Evolutionary conservation across 2,329 filamentous ascomycete genomes (phyloP).

Genomic region (Colletotrichum sp.): DNA sequence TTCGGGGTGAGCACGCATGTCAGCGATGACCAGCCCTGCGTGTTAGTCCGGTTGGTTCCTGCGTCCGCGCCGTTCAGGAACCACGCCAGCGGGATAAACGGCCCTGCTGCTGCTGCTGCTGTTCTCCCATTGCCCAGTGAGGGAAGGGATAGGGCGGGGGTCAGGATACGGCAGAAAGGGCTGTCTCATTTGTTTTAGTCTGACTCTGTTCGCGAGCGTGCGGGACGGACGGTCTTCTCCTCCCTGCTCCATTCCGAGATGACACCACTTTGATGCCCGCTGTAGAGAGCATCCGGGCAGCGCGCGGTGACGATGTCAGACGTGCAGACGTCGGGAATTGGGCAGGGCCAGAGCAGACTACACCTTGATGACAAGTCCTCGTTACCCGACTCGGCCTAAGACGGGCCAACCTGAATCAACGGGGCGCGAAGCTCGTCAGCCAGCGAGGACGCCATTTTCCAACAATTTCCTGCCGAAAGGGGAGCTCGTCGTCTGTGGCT

Average conservation of each 20-base stretch:
- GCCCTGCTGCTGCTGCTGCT: neutral
- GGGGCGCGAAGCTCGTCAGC: neutral
- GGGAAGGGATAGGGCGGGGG: neutral
- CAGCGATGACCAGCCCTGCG: neutral
- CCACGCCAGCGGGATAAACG: neutral
- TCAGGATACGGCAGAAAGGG: neutral
- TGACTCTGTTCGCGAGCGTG: neutral
- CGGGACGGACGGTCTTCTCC: neutral
- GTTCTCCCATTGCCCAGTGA: neutral
- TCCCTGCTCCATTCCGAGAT: neutral
- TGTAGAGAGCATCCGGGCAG: neutral
- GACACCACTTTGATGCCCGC: neutral
- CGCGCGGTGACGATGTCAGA: neutral
- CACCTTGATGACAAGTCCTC: neutral
- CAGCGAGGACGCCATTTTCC: neutral
- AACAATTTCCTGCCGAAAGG: neutral
- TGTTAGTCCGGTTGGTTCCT: neutral
- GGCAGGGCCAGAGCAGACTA: neutral
- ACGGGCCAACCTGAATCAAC: neutral
- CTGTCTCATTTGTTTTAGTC: neutral
- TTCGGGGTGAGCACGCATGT: neutral
- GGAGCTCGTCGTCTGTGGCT: neutral
- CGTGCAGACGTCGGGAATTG: neutral
- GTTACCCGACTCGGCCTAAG: neutral
- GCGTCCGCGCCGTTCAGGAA: neutral